Evolutionary conservation across 257 asterid species (phyloP), one percentile per base, ranked within the genome.

Genomic region (Ballota nigra): DNA sequence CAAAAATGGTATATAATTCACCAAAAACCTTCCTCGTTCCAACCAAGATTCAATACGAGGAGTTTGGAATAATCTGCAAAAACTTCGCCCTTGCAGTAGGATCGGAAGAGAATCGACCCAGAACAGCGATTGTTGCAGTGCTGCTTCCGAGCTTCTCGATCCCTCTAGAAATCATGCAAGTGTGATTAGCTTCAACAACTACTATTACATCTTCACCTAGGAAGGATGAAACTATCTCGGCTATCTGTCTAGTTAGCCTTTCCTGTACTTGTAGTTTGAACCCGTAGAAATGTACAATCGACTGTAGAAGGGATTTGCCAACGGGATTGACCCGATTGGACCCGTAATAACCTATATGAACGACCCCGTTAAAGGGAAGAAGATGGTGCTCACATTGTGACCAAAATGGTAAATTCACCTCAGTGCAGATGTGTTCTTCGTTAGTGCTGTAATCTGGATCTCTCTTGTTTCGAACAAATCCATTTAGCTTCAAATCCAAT

Each of bases 181-280:
- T 94, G 69, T 94, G 99, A 56, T 75, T 87, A 51, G 99, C 99
- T 78, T 91, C 99, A 7, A 86, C 95, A 5, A 94, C 95, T 4
- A 91, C 97, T 63, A 91, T 88, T 43, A 89, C 86, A 61, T 91
- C 97, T 66, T 86, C 99, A 13, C 99, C 98, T 68, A 89, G 57
- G 40, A 88, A 38, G 1, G 90, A 77, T 0, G 96, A 83, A 34
- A 80, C 93, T 0, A 89, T 83, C 82, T 94, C 99, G 0, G 97
- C 99, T 76, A 94, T 83, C 81, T 94, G 99, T 13, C 96, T 85
- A 0, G 98, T 89, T 53, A 94, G 88, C 89, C 98, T 89, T 76
- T 94, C 99, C 75, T 94, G 99, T 4, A 94, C 97, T 83, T 94
- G 99, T 63, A 94, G 99, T 76, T 91, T 94, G 76, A 91, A 94